phyloP scores from a whole-genome alignment of 352 stramenopile species.

The Globisporangium cederbergense region DNA sequence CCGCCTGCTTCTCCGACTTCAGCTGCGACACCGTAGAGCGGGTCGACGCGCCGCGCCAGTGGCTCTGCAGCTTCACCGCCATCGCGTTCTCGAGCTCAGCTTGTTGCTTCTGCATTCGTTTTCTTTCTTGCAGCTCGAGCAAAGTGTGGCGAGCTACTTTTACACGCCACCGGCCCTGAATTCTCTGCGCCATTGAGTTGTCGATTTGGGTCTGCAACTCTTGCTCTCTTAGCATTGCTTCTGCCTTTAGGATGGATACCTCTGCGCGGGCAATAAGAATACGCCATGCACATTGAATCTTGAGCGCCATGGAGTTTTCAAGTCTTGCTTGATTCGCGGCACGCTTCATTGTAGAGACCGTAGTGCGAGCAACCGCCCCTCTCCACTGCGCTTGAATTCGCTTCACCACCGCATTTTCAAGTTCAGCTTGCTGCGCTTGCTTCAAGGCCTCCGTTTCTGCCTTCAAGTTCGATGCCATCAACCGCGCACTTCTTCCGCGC shows the following conservation, averaged over 20 bases:
- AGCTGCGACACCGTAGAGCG: conserved; percentile 10
- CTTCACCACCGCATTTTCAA: conserved; percentile 14
- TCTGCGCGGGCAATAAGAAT: conserved; percentile 7
- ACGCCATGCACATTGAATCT: conserved; percentile 19
- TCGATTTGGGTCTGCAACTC: conserved; percentile 14
- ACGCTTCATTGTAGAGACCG: conserved; percentile 6
- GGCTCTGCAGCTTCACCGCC: conserved; percentile 22
- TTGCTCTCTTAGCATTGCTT: conserved; percentile 20
- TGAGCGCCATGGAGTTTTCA: conserved; percentile 1
- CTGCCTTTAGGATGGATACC: not conserved
- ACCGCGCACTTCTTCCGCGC: conserved; percentile 21
- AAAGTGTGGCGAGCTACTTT: not conserved
- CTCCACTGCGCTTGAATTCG: conserved; percentile 32
- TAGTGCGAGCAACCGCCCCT: conserved; percentile 15
- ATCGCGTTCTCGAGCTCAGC: conserved; percentile 13
- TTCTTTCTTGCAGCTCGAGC: not conserved
- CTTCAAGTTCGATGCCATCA: conserved; percentile 15
- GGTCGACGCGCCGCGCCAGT: conserved; percentile 19
- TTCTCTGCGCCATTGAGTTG: conserved; percentile 21
- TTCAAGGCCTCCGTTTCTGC: conserved; percentile 2
- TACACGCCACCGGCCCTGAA: conserved; percentile 35
- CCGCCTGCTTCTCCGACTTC: conserved; percentile 13
- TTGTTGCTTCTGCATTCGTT: not conserved
- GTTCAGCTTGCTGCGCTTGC: conserved; percentile 2
- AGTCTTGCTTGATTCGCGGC: not conserved